Percentiles rank a stretch among this genome's conserved stretches.
Conservation (phyloP, 371 early-diverging fungal genomes). For the Cokeromyces recurvatus region DNA sequence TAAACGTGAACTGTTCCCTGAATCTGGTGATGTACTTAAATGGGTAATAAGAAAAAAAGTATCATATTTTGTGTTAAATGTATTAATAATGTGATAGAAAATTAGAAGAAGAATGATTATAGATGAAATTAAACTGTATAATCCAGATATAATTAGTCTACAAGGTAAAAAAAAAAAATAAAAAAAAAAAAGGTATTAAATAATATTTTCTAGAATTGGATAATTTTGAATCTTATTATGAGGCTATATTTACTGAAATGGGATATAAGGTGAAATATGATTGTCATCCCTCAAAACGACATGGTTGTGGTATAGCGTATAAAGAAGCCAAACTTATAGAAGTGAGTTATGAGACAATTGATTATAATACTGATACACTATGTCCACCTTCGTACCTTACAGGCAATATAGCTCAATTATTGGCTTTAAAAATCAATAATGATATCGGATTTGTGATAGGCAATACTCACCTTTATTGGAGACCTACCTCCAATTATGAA, state of each 20-base stretch:
- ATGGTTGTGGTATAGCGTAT: conserved; percentile 38
- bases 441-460: conserved; percentile 27
- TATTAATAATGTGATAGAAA: conserved; percentile 35
- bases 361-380: conserved; percentile 38
- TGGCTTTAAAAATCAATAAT: conserved; percentile 28
- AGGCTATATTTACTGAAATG: conserved; percentile 18
- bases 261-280: conserved; percentile 29
- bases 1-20: conserved; percentile 52
- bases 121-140: conserved; percentile 44
- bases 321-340: conserved; percentile 27
- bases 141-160: conserved; percentile 49
- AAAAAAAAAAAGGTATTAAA: no score
- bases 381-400: conserved; percentile 46
- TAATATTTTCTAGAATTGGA: conserved; percentile 51
- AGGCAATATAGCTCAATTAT: conserved; percentile 48
- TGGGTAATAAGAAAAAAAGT: conserved; percentile 26
- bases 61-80: no score
- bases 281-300: conserved; percentile 32
- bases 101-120: conserved; percentile 33
- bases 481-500: conserved; percentile 55
- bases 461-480: conserved; percentile 54
- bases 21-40: conserved; percentile 40
- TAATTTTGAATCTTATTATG: conserved; percentile 30
- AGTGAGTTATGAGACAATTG: conserved; percentile 32
- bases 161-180: conserved; percentile 54